Conservation (phyloP, 306 rosid genomes). For the Quercus alba region DNA sequence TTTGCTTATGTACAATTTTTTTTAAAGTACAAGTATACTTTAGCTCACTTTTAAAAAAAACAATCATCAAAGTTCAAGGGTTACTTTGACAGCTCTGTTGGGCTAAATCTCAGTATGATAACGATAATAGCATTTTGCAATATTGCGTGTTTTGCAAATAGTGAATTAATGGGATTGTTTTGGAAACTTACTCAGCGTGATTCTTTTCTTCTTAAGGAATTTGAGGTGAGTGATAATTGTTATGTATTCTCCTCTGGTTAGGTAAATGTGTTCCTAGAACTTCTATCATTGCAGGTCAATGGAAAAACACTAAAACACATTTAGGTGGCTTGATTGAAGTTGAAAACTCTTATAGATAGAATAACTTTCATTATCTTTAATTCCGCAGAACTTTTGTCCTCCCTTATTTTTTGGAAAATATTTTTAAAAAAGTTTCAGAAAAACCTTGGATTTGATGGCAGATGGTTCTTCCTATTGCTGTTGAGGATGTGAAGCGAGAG, state of each 20-base stretch:
- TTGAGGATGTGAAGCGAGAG: constrained; percentile 97
- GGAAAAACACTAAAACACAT: not conserved
- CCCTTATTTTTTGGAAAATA: not conserved
- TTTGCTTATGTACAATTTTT: too few relatives aligned
- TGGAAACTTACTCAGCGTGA: not conserved
- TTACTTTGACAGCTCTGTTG: not conserved
- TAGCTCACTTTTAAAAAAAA: too few relatives aligned
- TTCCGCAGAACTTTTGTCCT: not conserved
- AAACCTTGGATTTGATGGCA: constrained; percentile 45
- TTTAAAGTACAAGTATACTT: too few relatives aligned
- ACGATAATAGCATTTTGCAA: not conserved
- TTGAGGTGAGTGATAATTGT: not conserved
- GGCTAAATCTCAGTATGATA: not conserved
- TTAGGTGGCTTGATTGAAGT: not conserved
- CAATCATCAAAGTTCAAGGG: not conserved
- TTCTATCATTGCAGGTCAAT: not conserved
- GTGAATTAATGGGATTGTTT: not conserved
- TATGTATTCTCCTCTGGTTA: not conserved
- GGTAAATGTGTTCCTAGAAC: not conserved
- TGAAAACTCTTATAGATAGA: not conserved
- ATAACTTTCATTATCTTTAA: not conserved
- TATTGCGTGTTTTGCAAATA: not conserved
- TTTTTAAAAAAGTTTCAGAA: not conserved
- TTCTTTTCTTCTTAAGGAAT: not conserved
- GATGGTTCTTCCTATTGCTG: constrained; percentile 98